Evolutionary conservation across 2,329 filamentous ascomycete species (phyloP), one percentile per base, ranked within the genome.

Genomic region (Arthroderma uncinatum): DNA sequence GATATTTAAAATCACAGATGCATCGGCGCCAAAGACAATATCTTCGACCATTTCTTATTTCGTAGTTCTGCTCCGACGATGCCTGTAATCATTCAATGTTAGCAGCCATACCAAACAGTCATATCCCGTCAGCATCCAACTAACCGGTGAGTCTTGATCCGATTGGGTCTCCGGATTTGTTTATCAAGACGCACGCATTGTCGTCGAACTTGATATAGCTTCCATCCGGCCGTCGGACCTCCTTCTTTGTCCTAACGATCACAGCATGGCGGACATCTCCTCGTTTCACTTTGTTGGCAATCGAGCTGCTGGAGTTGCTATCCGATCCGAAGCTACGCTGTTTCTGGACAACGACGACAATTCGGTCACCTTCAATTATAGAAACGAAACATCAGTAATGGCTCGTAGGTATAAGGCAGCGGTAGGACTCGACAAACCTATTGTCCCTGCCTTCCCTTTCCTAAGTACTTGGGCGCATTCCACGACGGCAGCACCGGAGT

Each of bases 31-130:
- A 98, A 82, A 65, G 89, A 95, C 70, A 98, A 74, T 67, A 98
- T 97, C 82, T 97, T 98, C 67, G 90, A 95, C 93, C 93, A 98
- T 76, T 95, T 86, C 79, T 88, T 93, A 70, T 88, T 83, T 70
- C 88, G 84, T 72, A 98, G 74, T 77, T 98, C 93, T 30, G 84
- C 81, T 59, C 90, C 93, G 47, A 98, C 93, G 47, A 97, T 83
- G 63, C 91, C 82, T 82, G 68, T 66, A n/a, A n/a, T 61, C 48
- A 44, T 47, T 23, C 3, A 9, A 50, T 34, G 48, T 36, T 34
- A 58, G 25, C 2, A 56, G 16, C 42, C 12, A 19, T 39, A 28
- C 30, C 4, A 23, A 55, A 5, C 36, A 21, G 10, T 50, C 9
- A 21, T 39, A 21, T 2, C 3, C 5, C 21, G 16, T 23, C 4